phyloP scores from a whole-genome alignment of 2,329 filamentous ascomycete genomes.

The Lachnellula cervina region DNA sequence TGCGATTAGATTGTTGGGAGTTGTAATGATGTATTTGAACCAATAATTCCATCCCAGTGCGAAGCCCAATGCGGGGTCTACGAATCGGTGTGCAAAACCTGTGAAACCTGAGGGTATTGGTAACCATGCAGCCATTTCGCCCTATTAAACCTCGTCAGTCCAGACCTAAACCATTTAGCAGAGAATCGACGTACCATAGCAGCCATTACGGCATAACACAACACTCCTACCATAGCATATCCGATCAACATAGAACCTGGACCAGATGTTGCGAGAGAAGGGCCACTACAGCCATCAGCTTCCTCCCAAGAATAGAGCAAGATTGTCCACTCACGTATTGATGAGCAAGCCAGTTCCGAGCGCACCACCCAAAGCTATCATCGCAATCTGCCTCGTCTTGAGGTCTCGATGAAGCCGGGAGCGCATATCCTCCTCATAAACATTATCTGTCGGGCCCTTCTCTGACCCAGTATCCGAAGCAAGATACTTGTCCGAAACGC shows the following conservation, averaged over 20 bases:
- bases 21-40: constrained; percentile 69
- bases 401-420: constrained; percentile 45
- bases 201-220: constrained; percentile 79
- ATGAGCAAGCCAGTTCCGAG: constrained; percentile 58
- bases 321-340: constrained; percentile 41
- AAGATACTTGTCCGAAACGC: constrained; percentile 12
- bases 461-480: constrained; percentile 16
- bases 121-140: constrained; percentile 81
- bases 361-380: constrained; percentile 70
- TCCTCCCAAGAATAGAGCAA: not conserved
- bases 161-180: not conserved
- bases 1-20: constrained; percentile 79
- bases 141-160: constrained; percentile 29
- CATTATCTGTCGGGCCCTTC: constrained; percentile 9
- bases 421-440: constrained; percentile 22
- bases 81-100: constrained; percentile 74
- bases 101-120: constrained; percentile 75
- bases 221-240: constrained; percentile 62
- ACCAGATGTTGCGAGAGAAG: constrained; percentile 38
- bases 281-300: constrained; percentile 30
- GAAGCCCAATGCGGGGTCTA: constrained; percentile 76
- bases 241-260: constrained; percentile 68
- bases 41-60: constrained; percentile 52
- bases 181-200: constrained; percentile 45
- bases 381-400: constrained; percentile 50